Conservation (phyloP, 805 yeast species). For the Blastobotrys mokoenaii region DNA sequence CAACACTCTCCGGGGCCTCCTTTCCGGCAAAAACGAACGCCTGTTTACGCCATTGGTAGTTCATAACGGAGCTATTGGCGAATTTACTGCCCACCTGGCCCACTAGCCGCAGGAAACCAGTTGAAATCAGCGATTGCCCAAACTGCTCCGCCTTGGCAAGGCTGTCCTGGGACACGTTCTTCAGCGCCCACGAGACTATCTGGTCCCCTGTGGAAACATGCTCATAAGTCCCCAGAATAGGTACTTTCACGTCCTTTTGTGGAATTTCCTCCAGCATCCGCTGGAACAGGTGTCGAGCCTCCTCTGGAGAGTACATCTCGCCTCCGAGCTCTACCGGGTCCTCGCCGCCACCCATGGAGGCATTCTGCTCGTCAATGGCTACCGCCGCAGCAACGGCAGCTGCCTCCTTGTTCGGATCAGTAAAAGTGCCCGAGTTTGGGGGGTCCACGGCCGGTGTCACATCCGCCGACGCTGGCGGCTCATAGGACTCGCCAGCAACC, state of each 20-base stretch:
- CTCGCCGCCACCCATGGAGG: conserved; percentile 6
- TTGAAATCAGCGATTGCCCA: conserved; percentile 61
- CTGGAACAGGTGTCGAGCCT: conserved; percentile 35
- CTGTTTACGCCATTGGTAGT: conserved; percentile 72
- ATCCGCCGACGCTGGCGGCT: background rate
- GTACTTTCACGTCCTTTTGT: conserved; percentile 46
- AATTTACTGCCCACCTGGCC: conserved; percentile 55
- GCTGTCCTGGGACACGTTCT: conserved; percentile 33
- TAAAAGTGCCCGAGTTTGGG: background rate
- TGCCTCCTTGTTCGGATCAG: background rate
- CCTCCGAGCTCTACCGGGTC: conserved; percentile 25
- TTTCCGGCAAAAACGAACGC: conserved; percentile 49
- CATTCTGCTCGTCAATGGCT: background rate
- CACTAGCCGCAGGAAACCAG: conserved; percentile 53
- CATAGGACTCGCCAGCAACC: conserved; percentile 34
- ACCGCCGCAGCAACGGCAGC: conserved; percentile 2
- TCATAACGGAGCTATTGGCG: conserved; percentile 65
- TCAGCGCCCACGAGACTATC: conserved; percentile 52
- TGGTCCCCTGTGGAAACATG: conserved; percentile 54
- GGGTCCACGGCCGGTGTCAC: background rate
- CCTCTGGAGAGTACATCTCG: conserved; percentile 30
- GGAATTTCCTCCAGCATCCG: conserved; percentile 44
- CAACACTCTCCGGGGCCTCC: conserved; percentile 8
- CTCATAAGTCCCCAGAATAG: conserved; percentile 61
- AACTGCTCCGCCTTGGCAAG: conserved; percentile 56